A percentile compares a stretch with the other conserved stretches of the same genome.
Conservation (phyloP, 306 rosid genomes). For the Castanea mollissima region DNA sequence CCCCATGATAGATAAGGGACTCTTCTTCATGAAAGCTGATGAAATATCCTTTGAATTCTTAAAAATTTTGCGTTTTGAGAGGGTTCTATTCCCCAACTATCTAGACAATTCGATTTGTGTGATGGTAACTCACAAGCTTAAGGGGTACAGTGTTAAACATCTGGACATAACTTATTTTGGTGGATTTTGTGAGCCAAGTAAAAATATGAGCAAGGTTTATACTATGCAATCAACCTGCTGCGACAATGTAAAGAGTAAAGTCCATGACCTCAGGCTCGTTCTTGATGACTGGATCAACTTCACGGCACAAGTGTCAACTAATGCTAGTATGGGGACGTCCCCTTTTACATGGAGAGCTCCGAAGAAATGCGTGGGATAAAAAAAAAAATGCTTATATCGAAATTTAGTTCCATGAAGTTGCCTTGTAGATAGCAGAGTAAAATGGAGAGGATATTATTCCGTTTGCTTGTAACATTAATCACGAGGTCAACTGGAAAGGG, state of each 20-base stretch:
- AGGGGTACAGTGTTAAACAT: conserved; percentile 16
- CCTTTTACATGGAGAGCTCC: conserved; percentile 42
- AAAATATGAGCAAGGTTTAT: conserved; percentile 23
- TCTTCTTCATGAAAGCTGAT: conserved; percentile 40
- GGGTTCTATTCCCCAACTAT: conserved; percentile 27
- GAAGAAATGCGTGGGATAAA: conserved; percentile 32
- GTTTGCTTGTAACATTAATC: no score
- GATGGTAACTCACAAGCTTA: neutral
- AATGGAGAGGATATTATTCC: no score
- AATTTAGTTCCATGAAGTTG: neutral
- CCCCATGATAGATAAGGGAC: conserved; percentile 31
- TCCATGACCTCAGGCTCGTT: conserved; percentile 50
- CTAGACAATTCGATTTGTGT: conserved; percentile 36
- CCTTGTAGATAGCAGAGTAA: neutral
- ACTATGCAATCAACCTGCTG: conserved; percentile 58
- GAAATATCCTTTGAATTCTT: conserved; percentile 28
- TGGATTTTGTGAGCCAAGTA: conserved; percentile 42
- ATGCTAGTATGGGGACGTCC: conserved; percentile 14
- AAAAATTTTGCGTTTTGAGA: conserved; percentile 30
- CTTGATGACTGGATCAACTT: conserved; percentile 52
- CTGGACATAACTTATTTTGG: conserved; percentile 31
- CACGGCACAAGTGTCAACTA: conserved; percentile 11
- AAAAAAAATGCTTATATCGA: neutral
- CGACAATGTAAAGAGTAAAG: conserved; percentile 40
- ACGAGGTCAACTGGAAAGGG: no score